Conservation (phyloP, 2,329 filamentous ascomycete species). For the Colletotrichum nymphaeae region DNA sequence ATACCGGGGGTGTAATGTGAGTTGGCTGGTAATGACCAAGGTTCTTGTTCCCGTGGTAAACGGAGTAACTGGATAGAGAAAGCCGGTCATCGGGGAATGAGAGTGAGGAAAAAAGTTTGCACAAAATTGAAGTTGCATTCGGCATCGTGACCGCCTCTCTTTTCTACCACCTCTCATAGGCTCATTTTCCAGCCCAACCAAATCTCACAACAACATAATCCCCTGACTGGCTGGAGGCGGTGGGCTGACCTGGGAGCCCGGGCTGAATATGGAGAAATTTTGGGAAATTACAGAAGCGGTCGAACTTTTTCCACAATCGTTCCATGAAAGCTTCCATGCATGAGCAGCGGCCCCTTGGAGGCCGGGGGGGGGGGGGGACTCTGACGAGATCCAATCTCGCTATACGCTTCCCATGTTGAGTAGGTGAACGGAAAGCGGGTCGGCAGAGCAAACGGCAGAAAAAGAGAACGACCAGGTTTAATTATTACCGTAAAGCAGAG, state of each 20-base stretch:
- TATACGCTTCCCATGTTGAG: background rate
- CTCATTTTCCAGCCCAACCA: background rate
- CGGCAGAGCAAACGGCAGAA: background rate
- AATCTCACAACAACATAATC: background rate
- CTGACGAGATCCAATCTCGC: constrained; percentile 18
- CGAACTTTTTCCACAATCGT: constrained; percentile 7
- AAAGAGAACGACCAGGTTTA: background rate
- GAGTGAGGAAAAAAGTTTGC: background rate
- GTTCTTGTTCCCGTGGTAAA: background rate
- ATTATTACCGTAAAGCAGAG: background rate
- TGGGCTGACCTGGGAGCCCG: background rate
- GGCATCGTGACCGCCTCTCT: constrained; percentile 1
- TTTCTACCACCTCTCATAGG: background rate
- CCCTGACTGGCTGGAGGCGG: background rate
- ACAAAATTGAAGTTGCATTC: background rate
- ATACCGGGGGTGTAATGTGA: background rate
- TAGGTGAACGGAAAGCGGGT: background rate
- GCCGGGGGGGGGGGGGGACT: background rate
- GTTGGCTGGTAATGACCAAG: background rate
- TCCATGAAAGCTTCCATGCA: constrained; percentile 36
- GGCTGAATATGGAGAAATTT: background rate
- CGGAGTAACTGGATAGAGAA: background rate
- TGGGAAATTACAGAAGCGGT: constrained; percentile 13
- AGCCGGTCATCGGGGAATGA: background rate
- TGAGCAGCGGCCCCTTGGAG: background rate